Conservation (phyloP, 345 rosid species). For the Adansonia digitata region DNA sequence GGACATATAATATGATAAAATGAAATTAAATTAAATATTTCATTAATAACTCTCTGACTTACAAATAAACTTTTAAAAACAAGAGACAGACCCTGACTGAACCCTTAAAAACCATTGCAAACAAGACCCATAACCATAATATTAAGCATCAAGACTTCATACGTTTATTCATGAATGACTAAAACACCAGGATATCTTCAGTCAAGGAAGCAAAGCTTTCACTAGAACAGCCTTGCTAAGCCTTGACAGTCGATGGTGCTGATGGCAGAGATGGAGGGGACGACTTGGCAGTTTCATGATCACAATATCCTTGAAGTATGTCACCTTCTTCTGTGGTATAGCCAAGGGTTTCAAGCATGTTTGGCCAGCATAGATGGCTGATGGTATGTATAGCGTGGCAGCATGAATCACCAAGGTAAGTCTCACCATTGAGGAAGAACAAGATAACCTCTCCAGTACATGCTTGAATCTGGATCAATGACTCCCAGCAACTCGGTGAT, state of each 20-base stretch:
- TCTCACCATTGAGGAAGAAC: constrained; percentile 53
- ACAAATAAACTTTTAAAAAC: background rate
- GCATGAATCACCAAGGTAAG: constrained; percentile 37
- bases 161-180: background rate
- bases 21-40: background rate
- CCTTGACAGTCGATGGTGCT: background rate
- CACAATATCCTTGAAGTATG: constrained; percentile 51
- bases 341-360: constrained; percentile 38
- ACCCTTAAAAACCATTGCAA: background rate
- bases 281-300: constrained; percentile 3
- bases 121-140: background rate
- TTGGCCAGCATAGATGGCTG: constrained; percentile 42
- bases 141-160: background rate
- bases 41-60: background rate
- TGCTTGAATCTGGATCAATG: constrained; percentile 45
- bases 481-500: constrained; percentile 43
- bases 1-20: too few relatives aligned
- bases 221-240: background rate
- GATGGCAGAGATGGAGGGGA: background rate
- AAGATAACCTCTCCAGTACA: constrained; percentile 44
- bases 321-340: constrained; percentile 43
- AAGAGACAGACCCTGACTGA: background rate
- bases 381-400: constrained; percentile 42
- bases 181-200: background rate
- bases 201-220: background rate